Base-by-base conservation (phyloP, 768 basidiomycete species). In the Termitomyces sp. region DNA sequence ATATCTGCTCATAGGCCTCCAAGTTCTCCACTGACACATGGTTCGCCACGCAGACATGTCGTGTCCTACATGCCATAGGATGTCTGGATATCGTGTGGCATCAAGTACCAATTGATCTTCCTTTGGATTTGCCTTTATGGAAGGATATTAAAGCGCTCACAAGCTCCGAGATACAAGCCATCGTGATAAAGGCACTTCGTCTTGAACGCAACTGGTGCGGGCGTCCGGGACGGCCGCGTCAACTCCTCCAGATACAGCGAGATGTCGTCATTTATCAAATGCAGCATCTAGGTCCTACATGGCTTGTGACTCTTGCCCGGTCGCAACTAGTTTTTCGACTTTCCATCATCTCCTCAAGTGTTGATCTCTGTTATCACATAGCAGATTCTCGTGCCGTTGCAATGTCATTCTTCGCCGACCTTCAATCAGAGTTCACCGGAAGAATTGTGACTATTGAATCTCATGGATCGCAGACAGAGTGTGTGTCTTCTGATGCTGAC, bases 61-160 rank as follows among this genome's bases (percentile, higher is more conserved):
- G 84, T 78, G 78, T 70, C 59, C 69, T 84, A 57, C 77, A 86
- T 70, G 75, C 76, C n/a, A 75, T 80, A 44, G 76, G 75, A 15
- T 74, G 73, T 50, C 68, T 68, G 41, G 79, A 86, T 64, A 83
- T 82, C 66, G 67, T 83, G 39, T 85, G 83, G 83, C 84, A 81
- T 68, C 73, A 74, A 34, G 61, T 81, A 57, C 72, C 72, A 36
- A 59, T 80, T 33, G 76, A 79, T 64, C 65, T 85, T 33, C 79
- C 82, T 54, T 66, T 78, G 55, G 78, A 83, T 64, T 64, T 80
- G 0, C 75, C 78, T 29, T 58, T 63, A 16, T 69, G 75, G 50
- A 61, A 57, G 15, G 62, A 69, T 55, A 60, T 72, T 8, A 56
- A 60, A n/a, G 55, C 71, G 7, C 69, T 84, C 8, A 64, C 77